A percentile compares a stretch with the other conserved stretches of the same genome.
Conservation (phyloP, 2,329 filamentous ascomycete species). For the Clarireedia homoeocarpa region DNA sequence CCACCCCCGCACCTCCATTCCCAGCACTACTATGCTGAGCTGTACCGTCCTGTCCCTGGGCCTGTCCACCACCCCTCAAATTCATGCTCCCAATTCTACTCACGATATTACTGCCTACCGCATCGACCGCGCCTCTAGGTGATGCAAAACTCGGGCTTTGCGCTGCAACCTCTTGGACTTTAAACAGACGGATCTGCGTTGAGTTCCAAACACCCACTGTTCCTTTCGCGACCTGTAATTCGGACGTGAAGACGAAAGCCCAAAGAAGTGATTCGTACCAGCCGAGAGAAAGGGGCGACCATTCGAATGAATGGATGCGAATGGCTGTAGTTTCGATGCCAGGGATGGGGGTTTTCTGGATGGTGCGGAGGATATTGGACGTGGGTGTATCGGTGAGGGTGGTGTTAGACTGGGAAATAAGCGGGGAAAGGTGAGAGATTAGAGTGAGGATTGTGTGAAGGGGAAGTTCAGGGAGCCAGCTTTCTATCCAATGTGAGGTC, state of each 20-base stretch:
- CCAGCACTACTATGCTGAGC: not conserved
- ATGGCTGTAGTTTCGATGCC: conserved; percentile 68
- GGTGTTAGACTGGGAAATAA: conserved; percentile 45
- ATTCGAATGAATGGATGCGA: conserved; percentile 85
- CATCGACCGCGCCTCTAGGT: conserved; percentile 85
- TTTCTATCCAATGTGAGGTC: conserved; percentile 79
- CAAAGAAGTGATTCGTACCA: conserved; percentile 96
- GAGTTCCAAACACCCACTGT: conserved; percentile 93
- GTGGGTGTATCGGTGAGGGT: conserved; percentile 34
- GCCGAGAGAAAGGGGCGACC: conserved; percentile 80
- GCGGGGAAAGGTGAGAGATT: conserved; percentile 56
- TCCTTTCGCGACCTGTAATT: conserved; percentile 80
- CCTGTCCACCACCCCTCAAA: conserved; percentile 23
- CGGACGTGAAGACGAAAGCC: conserved; percentile 84
- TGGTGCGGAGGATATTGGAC: conserved; percentile 42
- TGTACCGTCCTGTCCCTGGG: not conserved
- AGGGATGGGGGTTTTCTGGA: conserved; percentile 54
- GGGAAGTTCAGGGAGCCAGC: conserved; percentile 85
- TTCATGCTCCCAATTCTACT: conserved; percentile 72
- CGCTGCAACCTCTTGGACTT: conserved; percentile 75
- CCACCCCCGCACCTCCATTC: not conserved
- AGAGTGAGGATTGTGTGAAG: conserved; percentile 78
- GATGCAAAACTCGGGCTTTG: conserved; percentile 74
- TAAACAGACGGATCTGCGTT: conserved; percentile 80
- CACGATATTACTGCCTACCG: conserved; percentile 84